Evolutionary conservation across 805 yeast species (phyloP).

Genomic region (Nakazawaea molendinolei): DNA sequence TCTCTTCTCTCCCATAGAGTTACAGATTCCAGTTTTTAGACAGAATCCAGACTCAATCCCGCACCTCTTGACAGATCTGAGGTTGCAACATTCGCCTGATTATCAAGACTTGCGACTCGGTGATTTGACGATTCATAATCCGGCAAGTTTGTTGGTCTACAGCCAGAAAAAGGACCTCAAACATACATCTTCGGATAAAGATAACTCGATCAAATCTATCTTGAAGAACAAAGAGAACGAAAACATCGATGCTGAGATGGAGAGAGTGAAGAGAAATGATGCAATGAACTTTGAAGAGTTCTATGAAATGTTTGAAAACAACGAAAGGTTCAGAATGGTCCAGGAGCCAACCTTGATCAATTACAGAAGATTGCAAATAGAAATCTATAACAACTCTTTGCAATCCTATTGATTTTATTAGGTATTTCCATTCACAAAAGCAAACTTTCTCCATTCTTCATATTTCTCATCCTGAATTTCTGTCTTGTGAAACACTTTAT

Average conservation of each 20-base stretch:
- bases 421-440: slow-evolving; percentile 4
- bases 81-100: too few relatives aligned
- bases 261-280: slow-evolving; percentile 25
- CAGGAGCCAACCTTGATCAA: slow-evolving; percentile 20
- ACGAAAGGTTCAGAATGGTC: slow-evolving; percentile 21
- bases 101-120: too few relatives aligned
- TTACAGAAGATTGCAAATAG: slow-evolving; percentile 25
- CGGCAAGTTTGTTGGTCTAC: slow-evolving; percentile 6
- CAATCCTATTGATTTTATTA: not conserved
- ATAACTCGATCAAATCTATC: slow-evolving; percentile 20
- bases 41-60: not conserved
- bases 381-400: slow-evolving; percentile 18
- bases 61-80: not conserved
- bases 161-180: too few relatives aligned
- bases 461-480: slow-evolving; percentile 1
- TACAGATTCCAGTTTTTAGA: slow-evolving; percentile 2
- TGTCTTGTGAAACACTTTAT: slow-evolving; percentile 1
- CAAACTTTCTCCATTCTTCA: slow-evolving; percentile 10
- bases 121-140: not conserved
- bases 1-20: not conserved
- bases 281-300: slow-evolving; percentile 23
- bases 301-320: slow-evolving; percentile 20
- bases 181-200: too few relatives aligned
- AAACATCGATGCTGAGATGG: slow-evolving; percentile 23
- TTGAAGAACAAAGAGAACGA: slow-evolving; percentile 24